Conservation (phyloP, 306 rosid species). For the Pyrus bretschneideri region DNA sequence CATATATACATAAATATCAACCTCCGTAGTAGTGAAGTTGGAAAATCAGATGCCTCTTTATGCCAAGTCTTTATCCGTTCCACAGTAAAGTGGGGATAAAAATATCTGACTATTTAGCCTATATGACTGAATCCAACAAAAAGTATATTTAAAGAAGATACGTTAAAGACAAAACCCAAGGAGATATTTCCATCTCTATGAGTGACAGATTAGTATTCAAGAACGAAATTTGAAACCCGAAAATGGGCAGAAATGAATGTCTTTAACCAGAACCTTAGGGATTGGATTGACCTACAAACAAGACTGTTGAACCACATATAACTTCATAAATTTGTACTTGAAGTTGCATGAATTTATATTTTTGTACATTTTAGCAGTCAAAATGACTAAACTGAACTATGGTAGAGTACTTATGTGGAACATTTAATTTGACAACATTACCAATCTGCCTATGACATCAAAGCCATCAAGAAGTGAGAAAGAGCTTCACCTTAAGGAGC, state of each 20-base stretch:
- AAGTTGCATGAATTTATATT: neutral
- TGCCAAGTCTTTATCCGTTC: neutral
- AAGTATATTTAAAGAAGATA: neutral
- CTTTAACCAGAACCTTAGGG: neutral
- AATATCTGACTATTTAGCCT: neutral
- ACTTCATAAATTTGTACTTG: neutral
- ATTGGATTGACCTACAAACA: neutral
- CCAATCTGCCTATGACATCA: neutral
- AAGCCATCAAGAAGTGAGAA: neutral
- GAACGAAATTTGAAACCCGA: neutral
- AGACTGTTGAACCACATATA: neutral
- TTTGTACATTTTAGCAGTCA: neutral
- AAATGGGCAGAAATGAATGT: neutral
- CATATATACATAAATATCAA: too few relatives aligned
- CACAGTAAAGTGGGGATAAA: neutral
- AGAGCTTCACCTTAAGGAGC: constrained; percentile 68
- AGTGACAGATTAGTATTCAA: neutral
- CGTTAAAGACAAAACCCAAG: neutral
- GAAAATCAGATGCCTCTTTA: neutral
- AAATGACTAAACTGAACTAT: neutral
- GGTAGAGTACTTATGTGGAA: too few relatives aligned
- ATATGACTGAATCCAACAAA: neutral
- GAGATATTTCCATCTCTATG: neutral
- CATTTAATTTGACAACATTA: neutral
- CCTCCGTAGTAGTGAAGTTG: too few relatives aligned